Conservation (phyloP, 768 basidiomycete species). For the Psilocybe cyanescens region DNA sequence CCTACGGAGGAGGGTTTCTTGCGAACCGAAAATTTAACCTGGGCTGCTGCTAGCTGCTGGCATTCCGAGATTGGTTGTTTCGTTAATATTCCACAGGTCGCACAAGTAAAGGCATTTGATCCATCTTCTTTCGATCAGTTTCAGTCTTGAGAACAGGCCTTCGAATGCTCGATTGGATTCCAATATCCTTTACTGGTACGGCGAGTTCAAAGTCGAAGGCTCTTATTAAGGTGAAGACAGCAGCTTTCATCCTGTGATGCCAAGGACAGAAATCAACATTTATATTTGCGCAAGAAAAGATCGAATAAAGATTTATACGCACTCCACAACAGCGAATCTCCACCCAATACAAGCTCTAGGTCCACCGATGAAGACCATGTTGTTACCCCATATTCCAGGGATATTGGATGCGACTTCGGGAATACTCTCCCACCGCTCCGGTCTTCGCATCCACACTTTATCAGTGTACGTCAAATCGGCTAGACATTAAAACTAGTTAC, state of each 20-base stretch:
- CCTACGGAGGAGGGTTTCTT: too few relatives aligned
- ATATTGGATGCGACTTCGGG: slow-evolving; percentile 46
- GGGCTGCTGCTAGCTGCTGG: too few relatives aligned
- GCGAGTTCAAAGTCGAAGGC: slow-evolving; percentile 59
- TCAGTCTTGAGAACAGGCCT: slow-evolving; percentile 39
- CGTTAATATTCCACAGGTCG: slow-evolving; percentile 3
- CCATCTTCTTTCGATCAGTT: slow-evolving; percentile 36
- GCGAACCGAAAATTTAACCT: too few relatives aligned
- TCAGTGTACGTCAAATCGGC: background rate
- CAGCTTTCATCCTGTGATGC: slow-evolving; percentile 26
- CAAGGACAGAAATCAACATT: background rate
- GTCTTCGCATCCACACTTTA: slow-evolving; percentile 36
- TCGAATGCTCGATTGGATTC: slow-evolving; percentile 33
- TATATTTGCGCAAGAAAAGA: background rate
- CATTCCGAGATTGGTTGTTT: background rate
- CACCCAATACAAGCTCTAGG: slow-evolving; percentile 69
- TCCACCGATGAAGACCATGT: slow-evolving; percentile 64
- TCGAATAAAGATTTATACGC: slow-evolving; percentile 22
- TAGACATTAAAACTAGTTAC: slow-evolving; percentile 28
- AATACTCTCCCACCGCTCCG: slow-evolving; percentile 60
- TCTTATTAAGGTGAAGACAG: slow-evolving; percentile 54
- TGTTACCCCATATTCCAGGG: slow-evolving; percentile 55
- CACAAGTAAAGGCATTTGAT: slow-evolving; percentile 48
- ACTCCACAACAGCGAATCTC: slow-evolving; percentile 64
- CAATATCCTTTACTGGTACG: slow-evolving; percentile 47